Conservation (phyloP, 805 yeast genomes). For the Candida succiphila region DNA sequence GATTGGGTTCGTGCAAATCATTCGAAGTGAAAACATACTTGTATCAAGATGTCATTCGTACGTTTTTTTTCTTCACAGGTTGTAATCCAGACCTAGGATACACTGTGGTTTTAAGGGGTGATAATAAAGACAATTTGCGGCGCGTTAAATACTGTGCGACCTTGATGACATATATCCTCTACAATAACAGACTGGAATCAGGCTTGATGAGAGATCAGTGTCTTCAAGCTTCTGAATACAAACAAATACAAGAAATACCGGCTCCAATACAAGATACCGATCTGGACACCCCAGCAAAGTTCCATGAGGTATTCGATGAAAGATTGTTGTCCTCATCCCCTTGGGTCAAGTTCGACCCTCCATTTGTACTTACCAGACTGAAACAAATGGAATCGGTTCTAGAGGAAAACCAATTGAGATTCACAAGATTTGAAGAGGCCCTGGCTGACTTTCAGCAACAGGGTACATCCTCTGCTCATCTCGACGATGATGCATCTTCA, state of each 20-base stretch:
- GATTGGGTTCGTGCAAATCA: conserved; percentile 63
- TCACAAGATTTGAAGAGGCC: conserved; percentile 12
- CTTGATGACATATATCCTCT: conserved; percentile 68
- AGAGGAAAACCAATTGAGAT: conserved; percentile 19
- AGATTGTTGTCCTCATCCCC: conserved; percentile 78
- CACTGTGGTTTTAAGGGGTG: conserved; percentile 83
- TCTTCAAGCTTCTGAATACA: conserved; percentile 34
- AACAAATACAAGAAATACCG: conserved; percentile 1
- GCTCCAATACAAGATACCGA: conserved; percentile 10
- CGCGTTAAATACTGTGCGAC: conserved; percentile 72
- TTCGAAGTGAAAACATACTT: conserved; percentile 66
- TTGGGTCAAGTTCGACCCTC: conserved; percentile 63
- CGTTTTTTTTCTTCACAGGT: conserved; percentile 74
- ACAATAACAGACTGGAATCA: conserved; percentile 74
- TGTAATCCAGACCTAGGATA: conserved; percentile 67
- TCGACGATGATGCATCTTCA: too few species aligned
- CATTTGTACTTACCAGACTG: conserved; percentile 24
- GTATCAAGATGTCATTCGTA: conserved; percentile 45
- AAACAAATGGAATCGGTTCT: conserved; percentile 15
- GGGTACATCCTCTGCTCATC: too few species aligned
- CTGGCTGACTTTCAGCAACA: conserved; percentile 14
- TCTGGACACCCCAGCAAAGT: conserved; percentile 20
- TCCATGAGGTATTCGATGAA: conserved; percentile 24
- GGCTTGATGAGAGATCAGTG: conserved; percentile 63
- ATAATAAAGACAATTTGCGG: conserved; percentile 46